Conservation (phyloP, 306 rosid genomes). For the Hippophae rhamnoides region DNA sequence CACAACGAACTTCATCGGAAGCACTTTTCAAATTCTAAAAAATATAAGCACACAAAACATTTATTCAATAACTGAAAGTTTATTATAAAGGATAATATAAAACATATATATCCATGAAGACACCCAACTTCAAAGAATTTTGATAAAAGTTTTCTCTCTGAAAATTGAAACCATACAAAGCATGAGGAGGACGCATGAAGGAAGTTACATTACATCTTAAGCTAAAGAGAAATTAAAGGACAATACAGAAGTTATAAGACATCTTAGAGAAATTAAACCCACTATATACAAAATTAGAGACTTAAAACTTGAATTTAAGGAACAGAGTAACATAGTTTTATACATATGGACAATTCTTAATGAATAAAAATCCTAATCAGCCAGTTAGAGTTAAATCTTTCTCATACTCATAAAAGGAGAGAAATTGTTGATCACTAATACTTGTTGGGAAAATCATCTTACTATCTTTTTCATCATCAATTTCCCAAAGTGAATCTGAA, state of each 20-base stretch:
- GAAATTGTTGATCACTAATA: conserved; percentile 26
- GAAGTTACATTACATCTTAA: no score
- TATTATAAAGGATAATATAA: no score
- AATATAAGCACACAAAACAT: no score
- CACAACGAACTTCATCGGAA: no score
- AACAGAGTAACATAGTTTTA: not conserved
- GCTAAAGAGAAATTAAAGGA: conserved; percentile 5
- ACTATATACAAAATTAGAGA: conserved; percentile 35
- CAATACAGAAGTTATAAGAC: conserved; percentile 23
- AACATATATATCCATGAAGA: no score
- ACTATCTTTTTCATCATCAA: conserved; percentile 49
- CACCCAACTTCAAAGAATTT: no score
- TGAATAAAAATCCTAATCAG: conserved; percentile 43
- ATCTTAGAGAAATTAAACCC: conserved; percentile 28
- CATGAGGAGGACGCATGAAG: no score
- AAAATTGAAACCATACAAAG: no score
- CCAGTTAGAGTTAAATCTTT: conserved; percentile 33
- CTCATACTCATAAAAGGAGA: conserved; percentile 34
- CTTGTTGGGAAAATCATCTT: conserved; percentile 33
- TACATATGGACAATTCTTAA: conserved; percentile 33
- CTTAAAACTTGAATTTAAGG: not conserved
- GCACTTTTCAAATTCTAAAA: no score
- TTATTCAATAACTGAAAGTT: no score
- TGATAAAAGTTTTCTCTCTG: no score
- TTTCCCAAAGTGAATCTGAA: conserved; percentile 49